Base-by-base conservation (phyloP, 2,329 filamentous ascomycete species). In the Sclerotinia subarctica region DNA sequence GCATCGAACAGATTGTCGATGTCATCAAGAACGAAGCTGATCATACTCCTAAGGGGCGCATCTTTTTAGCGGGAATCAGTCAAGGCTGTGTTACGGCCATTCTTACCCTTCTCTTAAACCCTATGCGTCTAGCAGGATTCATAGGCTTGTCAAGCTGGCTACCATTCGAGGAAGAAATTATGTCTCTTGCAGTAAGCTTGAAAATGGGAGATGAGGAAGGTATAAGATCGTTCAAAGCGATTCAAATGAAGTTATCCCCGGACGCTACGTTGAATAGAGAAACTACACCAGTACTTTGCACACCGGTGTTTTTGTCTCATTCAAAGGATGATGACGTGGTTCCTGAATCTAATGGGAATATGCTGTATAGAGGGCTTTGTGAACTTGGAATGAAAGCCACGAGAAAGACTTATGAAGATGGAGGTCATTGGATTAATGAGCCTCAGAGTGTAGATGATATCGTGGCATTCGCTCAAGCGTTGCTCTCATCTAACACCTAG, bases 151-250 rank as follows among this genome's bases (percentile, higher is more conserved):
- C 78, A 8, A 77, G 76, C 24, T 75, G 79, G 24, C 54, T 74
- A 38, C 70, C 70, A 26, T 81, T 82, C 69, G 21, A 44, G 2
- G 91, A 29, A 92, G 92, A 29, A 46, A 13, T 52, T 11, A n/a
- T 19, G 11, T 46, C 17, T 29, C 19, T 59, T 46, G 19, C 5
- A 7, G 19, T 19, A 10, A 29, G 42, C 19, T 32, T 32, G 42
- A 17, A 46, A 13, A 2, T n/a, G 5, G 10, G 17, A 21, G 42
- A 2, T 21, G 24, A n/a, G 2, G 11, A n/a, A 5, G 24, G 11
- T 3, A 1, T 32, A 3, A 35, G 13, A 38, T 42, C 5, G 35
- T 8, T 42, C 5, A 10, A 17, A 24, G 5, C 5, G 11, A 4
- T 24, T 57, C 5, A 8, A 42, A 42, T n/a, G 13, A 26, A 10